Evolutionary conservation across 2,329 filamentous ascomycete genomes (phyloP), one percentile per base, ranked within the genome.

Genomic region (Aspergillus udagawae): DNA sequence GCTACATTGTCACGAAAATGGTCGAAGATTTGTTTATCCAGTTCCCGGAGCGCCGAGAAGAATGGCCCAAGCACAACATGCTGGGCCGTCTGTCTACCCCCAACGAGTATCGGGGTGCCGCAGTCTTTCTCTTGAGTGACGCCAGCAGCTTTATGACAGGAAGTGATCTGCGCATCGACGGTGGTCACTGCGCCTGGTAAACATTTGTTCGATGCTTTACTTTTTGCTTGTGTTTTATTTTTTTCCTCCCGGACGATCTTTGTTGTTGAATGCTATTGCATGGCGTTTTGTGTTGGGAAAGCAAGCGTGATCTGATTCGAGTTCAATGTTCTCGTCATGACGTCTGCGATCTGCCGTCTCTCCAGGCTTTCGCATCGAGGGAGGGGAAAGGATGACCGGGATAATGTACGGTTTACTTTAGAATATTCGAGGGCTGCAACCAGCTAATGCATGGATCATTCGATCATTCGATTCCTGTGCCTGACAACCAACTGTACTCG

Each of bases 51-150:
- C 87, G 92, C 71, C 94, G 93, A 72, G 92, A 70, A 8, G 82
- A 86, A 59, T 96, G 92, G 92, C 85, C 89, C 17, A 87, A 82
- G 65, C 87, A 93, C 75, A 96, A 95, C 75, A 94, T 96, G 91
- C 80, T 96, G 53, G 86, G 83, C 28, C 82, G 85, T 35, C 77
- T 91, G 58, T 89, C 86, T 67, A 76, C 75, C 23, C 87, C 88
- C 0, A 79, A 85, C 51, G 88, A 92, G 71, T 90, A 89, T 72
- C 83, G 87, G 51, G 87, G 78, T 5, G 77, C 77, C 0, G 76
- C 77, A 0, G 73, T 80, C 41, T 80, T 79, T 62, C 66, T 80
- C 58, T 64, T 80, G 32, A 79, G 76, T 56, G 77, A 80, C 60
- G 78, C 78, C 7, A 82, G 79, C 65, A 78, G 73, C 58, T 84